Evolutionary conservation across 768 basidiomycete species (phyloP).

Genomic region (Lentinus tigrinus): DNA sequence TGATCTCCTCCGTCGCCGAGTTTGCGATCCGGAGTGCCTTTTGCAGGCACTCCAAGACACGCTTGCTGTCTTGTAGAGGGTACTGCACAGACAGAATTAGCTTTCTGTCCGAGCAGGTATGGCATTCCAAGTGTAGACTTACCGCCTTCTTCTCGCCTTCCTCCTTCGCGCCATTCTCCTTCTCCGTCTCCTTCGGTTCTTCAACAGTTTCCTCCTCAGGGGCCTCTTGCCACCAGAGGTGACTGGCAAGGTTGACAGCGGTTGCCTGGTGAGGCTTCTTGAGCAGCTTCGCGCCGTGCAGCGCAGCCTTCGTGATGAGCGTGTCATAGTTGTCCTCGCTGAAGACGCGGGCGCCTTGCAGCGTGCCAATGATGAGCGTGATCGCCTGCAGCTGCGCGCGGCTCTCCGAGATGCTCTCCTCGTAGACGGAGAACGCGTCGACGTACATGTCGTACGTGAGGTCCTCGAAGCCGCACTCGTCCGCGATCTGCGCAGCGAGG

Average conservation of each 20-base stretch:
- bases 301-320: slow-evolving; percentile 95
- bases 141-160: slow-evolving; percentile 40
- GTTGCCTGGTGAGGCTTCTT: slow-evolving; percentile 99
- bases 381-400: slow-evolving; percentile 97
- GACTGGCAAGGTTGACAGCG: slow-evolving; percentile 92
- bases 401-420: slow-evolving; percentile 95
- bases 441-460: slow-evolving; percentile 97
- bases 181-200: slow-evolving; percentile 19
- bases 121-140: slow-evolving; percentile 4
- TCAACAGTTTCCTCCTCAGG: slow-evolving; percentile 46
- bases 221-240: slow-evolving; percentile 96
- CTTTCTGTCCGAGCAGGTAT: not conserved
- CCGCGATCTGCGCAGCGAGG: slow-evolving; percentile 91
- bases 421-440: slow-evolving; percentile 96
- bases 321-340: slow-evolving; percentile 96
- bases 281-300: slow-evolving; percentile 92
- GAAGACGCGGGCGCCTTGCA: slow-evolving; percentile 90
- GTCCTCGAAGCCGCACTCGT: slow-evolving; percentile 94
- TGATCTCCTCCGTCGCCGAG: slow-evolving; percentile 94
- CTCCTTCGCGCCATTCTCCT: slow-evolving; percentile 22
- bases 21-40: slow-evolving; percentile 96
- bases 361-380: slow-evolving; percentile 87
- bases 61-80: slow-evolving; percentile 92
- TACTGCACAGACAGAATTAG: slow-evolving; percentile 43
- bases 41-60: slow-evolving; percentile 95